Evolutionary conservation across 2,329 filamentous ascomycete species (phyloP).

Genomic region (Alternaria triticimaculans): DNA sequence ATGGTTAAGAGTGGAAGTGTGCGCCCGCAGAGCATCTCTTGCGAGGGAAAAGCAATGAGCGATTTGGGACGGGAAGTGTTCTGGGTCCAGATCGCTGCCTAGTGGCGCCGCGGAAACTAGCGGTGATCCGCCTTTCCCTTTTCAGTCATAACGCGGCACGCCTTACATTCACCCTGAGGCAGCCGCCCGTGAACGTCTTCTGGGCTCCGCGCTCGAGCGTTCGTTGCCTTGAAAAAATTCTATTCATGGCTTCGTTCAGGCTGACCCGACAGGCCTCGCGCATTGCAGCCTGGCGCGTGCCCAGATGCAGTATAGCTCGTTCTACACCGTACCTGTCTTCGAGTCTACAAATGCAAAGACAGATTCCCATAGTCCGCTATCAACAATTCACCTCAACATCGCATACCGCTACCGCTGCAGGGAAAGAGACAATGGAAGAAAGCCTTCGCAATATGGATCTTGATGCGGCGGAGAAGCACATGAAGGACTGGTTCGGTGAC

Average conservation of each 20-base stretch:
- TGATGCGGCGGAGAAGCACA: constrained; percentile 12
- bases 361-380: background rate
- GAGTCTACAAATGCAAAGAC: background rate
- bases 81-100: background rate
- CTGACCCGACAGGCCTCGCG: background rate
- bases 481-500: constrained; percentile 19
- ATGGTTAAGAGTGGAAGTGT: background rate
- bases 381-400: background rate
- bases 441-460: constrained; percentile 10
- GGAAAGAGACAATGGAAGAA: background rate
- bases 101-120: background rate
- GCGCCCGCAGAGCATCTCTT: background rate
- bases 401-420: background rate
- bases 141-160: background rate
- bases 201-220: background rate
- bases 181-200: background rate
- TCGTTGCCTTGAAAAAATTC: background rate
- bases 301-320: background rate
- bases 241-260: background rate
- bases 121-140: background rate
- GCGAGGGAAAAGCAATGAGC: background rate
- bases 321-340: background rate
- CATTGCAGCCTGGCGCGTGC: background rate
- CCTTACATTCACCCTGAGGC: background rate
- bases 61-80: background rate